phyloP scores from a whole-genome alignment of 2,329 filamentous ascomycete species.

The Neofusicoccum laricinum region DNA sequence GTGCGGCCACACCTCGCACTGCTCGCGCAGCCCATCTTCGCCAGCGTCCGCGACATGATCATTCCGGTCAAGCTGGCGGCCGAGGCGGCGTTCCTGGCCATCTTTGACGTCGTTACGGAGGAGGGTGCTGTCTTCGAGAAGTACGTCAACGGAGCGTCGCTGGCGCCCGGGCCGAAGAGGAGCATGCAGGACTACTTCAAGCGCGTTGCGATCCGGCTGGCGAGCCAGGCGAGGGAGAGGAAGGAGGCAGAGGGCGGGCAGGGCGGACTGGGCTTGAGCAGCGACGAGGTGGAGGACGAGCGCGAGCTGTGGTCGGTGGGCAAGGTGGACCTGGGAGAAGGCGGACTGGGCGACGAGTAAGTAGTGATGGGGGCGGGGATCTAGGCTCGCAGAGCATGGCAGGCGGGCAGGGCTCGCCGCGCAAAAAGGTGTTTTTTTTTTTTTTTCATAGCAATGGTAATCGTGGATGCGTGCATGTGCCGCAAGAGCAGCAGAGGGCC shows the following conservation, averaged over 20 bases:
- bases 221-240: constrained; percentile 82
- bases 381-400: neutral
- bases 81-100: constrained; percentile 86
- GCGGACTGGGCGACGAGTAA: constrained; percentile 27
- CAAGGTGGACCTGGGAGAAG: constrained; percentile 75
- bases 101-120: constrained; percentile 87
- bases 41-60: constrained; percentile 82
- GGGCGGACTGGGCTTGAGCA: constrained; percentile 79
- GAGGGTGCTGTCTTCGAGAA: constrained; percentile 86
- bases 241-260: constrained; percentile 87
- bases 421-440: neutral
- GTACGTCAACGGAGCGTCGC: constrained; percentile 67
- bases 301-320: constrained; percentile 95
- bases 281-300: constrained; percentile 92
- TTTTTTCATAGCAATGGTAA: neutral
- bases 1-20: constrained; percentile 76
- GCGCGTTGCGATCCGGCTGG: constrained; percentile 79
- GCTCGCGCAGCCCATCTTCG: constrained; percentile 82
- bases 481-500: neutral
- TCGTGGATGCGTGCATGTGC: neutral
- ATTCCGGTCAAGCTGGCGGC: constrained; percentile 95
- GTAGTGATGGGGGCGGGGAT: neutral
- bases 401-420: too few species aligned
- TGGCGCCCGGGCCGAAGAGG: constrained; percentile 72
- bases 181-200: constrained; percentile 98